phyloP scores from a whole-genome alignment of 805 yeast genomes.

The Scheffersomyces coipomensis region DNA sequence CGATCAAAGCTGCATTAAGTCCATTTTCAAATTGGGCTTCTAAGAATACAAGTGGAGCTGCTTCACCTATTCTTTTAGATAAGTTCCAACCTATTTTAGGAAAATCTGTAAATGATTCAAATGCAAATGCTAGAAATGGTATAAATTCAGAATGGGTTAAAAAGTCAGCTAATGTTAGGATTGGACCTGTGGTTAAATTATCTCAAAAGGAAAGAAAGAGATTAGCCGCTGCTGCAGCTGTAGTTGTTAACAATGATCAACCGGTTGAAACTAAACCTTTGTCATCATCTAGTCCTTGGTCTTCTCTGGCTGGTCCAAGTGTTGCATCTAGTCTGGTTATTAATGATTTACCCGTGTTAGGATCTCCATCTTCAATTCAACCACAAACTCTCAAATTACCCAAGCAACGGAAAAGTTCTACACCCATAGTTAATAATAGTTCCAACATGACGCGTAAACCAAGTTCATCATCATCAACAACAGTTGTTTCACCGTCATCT shows the following conservation, averaged over 20 bases:
- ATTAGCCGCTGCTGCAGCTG: constrained; percentile 18
- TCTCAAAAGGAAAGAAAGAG: constrained; percentile 63
- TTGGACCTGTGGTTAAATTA: constrained; percentile 39
- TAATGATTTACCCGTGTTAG: constrained; percentile 18
- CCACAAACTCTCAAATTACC: background rate
- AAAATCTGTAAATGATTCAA: background rate
- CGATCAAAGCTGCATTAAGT: constrained; percentile 15
- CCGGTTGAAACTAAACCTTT: background rate
- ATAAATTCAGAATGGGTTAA: constrained; percentile 2
- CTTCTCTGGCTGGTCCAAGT: background rate
- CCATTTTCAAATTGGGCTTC: constrained; percentile 28
- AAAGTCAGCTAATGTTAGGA: constrained; percentile 22
- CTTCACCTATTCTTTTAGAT: constrained; percentile 10
- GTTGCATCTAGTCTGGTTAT: constrained; percentile 1
- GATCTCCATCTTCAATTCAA: constrained; percentile 5
- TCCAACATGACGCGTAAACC: background rate
- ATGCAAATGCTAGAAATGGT: background rate
- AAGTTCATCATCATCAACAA: background rate
- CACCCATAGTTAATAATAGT: too few species aligned
- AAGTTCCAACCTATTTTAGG: constrained; percentile 3
- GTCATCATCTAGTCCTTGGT: constrained; percentile 11
- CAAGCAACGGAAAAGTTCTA: background rate
- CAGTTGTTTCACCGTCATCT: background rate
- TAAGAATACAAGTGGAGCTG: constrained; percentile 8
- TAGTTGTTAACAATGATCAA: background rate